These are phyloP conservation scores for Collybia mongolica DNA, from an alignment of 768 basidiomycete species.

Conservation along the genomic window DNA sequence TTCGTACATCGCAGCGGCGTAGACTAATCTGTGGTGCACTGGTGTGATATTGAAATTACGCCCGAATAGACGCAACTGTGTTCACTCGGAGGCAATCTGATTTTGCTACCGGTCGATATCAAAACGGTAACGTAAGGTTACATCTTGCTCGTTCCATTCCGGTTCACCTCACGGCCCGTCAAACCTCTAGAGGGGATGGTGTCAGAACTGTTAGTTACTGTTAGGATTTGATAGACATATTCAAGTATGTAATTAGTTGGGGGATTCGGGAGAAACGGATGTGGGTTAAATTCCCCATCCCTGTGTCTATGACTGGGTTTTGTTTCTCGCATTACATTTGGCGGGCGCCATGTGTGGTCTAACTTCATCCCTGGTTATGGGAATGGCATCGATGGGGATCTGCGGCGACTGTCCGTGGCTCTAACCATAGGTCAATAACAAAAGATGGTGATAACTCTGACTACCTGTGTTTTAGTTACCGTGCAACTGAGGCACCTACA, in stretches of 20 bases:
- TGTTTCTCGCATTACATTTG: not conserved
- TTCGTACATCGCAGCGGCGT: slow-evolving; percentile 1
- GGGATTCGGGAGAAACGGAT: not conserved
- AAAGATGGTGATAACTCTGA: not conserved
- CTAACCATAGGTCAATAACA: not conserved
- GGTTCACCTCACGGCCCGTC: not conserved
- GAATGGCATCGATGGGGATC: slow-evolving; percentile 13
- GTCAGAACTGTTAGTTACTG: not conserved
- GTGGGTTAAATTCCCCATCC: slow-evolving; percentile 4
- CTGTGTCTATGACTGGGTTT: not conserved
- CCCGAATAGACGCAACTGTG: slow-evolving; percentile 2
- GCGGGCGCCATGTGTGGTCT: not conserved
- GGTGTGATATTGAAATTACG: slow-evolving; percentile 9
- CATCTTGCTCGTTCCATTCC: not conserved
- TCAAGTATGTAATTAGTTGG: not conserved
- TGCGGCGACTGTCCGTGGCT: slow-evolving; percentile 8
- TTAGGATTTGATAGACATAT: slow-evolving; percentile 5
- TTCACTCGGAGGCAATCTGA: slow-evolving; percentile 7
- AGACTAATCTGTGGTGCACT: slow-evolving; percentile 1
- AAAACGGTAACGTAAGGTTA: slow-evolving; percentile 6
- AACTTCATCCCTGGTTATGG: slow-evolving; percentile 14
- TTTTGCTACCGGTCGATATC: not conserved
- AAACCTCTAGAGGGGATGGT: not conserved
- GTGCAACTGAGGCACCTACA: too few species aligned
- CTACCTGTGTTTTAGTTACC: too few species aligned